phyloP scores from a whole-genome alignment of 2,329 filamentous ascomycete species.

The Fusarium napiforme region DNA sequence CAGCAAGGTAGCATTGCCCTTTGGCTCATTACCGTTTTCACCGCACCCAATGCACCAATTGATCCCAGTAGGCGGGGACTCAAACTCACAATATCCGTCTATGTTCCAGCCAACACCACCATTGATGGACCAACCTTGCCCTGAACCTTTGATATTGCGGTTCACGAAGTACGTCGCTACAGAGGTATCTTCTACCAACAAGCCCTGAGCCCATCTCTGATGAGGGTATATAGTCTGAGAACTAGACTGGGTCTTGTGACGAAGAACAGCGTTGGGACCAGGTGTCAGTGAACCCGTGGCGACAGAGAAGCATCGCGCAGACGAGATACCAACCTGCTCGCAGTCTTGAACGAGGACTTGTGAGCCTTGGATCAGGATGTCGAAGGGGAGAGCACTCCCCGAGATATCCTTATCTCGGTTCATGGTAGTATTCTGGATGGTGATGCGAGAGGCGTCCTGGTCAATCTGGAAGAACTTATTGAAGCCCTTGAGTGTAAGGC shows the following conservation, averaged over 20 bases:
- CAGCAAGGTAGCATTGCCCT: constrained; percentile 27
- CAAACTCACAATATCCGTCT: neutral
- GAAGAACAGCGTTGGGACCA: constrained; percentile 34
- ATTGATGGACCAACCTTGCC: constrained; percentile 41
- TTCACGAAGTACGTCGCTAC: constrained; percentile 21
- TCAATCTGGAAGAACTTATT: constrained; percentile 35
- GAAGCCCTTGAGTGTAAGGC: constrained; percentile 29
- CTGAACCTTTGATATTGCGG: constrained; percentile 19
- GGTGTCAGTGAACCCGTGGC: constrained; percentile 23
- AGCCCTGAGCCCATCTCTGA: constrained; percentile 37
- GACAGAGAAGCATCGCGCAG: constrained; percentile 31
- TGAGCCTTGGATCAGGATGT: constrained; percentile 33
- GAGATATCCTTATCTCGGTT: constrained; percentile 20
- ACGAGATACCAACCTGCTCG: constrained; percentile 9
- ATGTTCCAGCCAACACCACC: constrained; percentile 40
- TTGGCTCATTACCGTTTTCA: neutral
- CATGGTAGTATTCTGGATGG: constrained; percentile 25
- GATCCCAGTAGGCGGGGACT: constrained; percentile 35
- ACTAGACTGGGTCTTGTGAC: constrained; percentile 23
- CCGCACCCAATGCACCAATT: constrained; percentile 40
- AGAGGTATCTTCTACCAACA: constrained; percentile 32
- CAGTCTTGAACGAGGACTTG: constrained; percentile 36
- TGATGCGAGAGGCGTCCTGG: constrained; percentile 30
- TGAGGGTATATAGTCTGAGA: constrained; percentile 39
- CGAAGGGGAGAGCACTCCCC: constrained; percentile 21